Evolutionary conservation across 1,284 basidiomycete genomes (phyloP).

Genomic region (Ganoderma meredithae): DNA sequence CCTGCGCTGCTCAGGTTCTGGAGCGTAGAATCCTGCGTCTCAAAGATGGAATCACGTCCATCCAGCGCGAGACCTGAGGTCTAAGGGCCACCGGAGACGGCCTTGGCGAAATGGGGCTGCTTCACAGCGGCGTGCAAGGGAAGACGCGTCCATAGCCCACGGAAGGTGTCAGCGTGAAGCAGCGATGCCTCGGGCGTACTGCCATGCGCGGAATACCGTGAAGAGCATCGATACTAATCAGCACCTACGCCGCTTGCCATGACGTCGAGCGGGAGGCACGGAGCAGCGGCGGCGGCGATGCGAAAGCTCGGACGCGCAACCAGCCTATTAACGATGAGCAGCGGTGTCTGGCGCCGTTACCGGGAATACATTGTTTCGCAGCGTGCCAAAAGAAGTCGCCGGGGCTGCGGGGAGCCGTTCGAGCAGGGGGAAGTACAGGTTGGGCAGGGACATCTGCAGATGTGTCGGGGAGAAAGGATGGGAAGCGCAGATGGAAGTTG

Average conservation of each 20-base stretch:
- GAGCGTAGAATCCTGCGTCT: background rate
- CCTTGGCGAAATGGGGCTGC: background rate
- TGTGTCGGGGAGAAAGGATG: slow-evolving; percentile 1
- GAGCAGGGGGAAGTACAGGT: background rate
- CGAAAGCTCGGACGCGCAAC: background rate
- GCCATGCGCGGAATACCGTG: background rate
- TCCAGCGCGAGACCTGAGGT: background rate
- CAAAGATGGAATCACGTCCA: background rate
- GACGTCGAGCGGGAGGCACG: slow-evolving; percentile 1
- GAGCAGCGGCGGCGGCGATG: background rate
- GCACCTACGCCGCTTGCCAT: background rate
- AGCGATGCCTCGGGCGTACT: background rate
- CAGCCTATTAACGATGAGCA: background rate
- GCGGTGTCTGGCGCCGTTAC: background rate
- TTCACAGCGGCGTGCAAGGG: background rate
- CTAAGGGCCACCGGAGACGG: background rate
- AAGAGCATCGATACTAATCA: background rate
- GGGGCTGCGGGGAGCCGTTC: background rate
- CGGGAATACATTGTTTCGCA: background rate
- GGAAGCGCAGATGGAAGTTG: background rate
- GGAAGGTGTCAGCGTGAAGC: background rate
- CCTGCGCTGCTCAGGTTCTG: background rate
- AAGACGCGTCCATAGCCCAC: background rate
- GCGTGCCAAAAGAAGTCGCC: background rate
- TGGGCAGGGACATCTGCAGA: background rate